phyloP scores from a whole-genome alignment of 2,329 filamentous ascomycete species.

The Emergomyces africanus region DNA sequence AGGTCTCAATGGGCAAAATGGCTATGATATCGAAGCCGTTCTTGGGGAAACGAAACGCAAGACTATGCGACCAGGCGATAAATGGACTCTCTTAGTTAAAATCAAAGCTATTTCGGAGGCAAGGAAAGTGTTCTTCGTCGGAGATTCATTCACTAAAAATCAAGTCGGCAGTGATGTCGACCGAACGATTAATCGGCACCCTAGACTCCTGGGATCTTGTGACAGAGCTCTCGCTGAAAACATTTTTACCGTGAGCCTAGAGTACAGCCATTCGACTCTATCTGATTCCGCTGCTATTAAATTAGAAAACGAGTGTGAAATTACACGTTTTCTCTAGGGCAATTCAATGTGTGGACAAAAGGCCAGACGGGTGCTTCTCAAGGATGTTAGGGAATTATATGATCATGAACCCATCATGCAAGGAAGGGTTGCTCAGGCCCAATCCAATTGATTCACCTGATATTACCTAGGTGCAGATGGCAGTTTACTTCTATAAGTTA shows the following conservation, averaged over 20 bases:
- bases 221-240: conserved; percentile 10
- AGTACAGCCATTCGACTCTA: conserved; percentile 22
- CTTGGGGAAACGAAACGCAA: conserved; percentile 11
- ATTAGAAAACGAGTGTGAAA: conserved; percentile 14
- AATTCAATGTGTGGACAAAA: background rate
- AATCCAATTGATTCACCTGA: background rate
- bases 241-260: conserved; percentile 17
- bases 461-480: background rate
- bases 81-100: conserved; percentile 18
- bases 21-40: conserved; percentile 15
- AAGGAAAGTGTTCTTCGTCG: background rate
- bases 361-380: background rate
- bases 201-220: conserved; percentile 16
- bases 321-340: conserved; percentile 7
- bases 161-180: conserved; percentile 11
- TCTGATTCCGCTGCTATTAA: conserved; percentile 14
- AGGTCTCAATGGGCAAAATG: conserved; percentile 12
- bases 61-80: conserved; percentile 20
- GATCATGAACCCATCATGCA: background rate
- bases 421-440: background rate
- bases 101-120: conserved; percentile 10
- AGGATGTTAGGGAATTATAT: background rate
- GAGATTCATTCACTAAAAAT: background rate
- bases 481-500: background rate
- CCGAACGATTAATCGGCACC: conserved; percentile 18